Evolutionary conservation across 2,329 filamentous ascomycete genomes (phyloP), one percentile per base, ranked within the genome.

Genomic region (Didymella pinodella): DNA sequence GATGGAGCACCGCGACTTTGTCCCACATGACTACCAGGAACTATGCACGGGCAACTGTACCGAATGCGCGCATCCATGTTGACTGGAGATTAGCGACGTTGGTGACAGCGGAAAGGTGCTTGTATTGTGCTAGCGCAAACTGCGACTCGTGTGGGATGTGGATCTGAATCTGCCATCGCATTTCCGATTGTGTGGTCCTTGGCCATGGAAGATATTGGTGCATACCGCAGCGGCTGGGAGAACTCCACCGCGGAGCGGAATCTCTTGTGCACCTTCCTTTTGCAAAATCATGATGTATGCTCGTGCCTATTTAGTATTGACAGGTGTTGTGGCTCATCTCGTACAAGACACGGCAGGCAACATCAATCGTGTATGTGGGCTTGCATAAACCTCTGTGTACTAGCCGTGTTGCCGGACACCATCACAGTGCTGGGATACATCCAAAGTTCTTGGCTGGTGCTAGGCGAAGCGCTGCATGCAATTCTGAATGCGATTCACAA

Each of bases 71-170:
- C 14, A 31, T 25, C 38, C 48, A 43, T 48, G 26, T 34, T 25
- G 22, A 12, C 8, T 26, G 29, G 20, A 49, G 46, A 51, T 48
- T 50, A 43, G 50, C 56, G 56, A 54, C 16, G 31, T 12, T 45
- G 22, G 31, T 25, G 36, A 49, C 44, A 49, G 55, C 44, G 45
- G 44, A 38, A 22, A 22, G 16, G 14, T n/a, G 36, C 38, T 53
- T 14, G 36, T 38, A 46, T 14, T 31, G n/a, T 41, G 26, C 28
- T 57, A 57, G 54, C 28, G 54, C 28, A 47, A 46, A 34, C 20
- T 38, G 18, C 16, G 26, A 31, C 38, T 41, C 41, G 53, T 46
- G 46, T 10, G 38, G 25, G 22, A 22, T 38, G 47, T 50, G 40
- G 52, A 55, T 44, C 34, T 28, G 14, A 20, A 2, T 20, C 14